Base-by-base conservation (phyloP, 768 basidiomycete species). In the Suillus occidentalis region DNA sequence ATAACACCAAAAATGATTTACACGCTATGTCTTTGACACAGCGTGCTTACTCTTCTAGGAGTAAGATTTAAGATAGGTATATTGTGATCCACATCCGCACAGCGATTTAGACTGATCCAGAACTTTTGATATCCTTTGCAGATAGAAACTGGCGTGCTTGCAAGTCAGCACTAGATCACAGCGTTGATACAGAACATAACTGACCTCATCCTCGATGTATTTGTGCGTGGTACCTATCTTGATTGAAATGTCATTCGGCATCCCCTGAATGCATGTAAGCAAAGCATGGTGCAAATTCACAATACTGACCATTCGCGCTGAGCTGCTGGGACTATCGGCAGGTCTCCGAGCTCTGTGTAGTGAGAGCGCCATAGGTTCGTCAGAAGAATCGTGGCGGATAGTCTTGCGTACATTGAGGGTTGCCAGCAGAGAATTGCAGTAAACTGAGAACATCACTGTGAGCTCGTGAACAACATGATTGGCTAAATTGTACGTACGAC, bases 171-270 rank as follows among this genome's bases (percentile, higher is more conserved):
- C 25, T 42, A 42, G 12, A 42, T 59, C 60, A 34, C 31, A 42
- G 53, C 9, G 37, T 31, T 45, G 39, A 4, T 13, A 62, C 12
- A 20, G 18, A 28, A 36, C 4, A 45, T 43, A 6, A 34, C 74
- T 58, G 36, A 75, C 75, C 65, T 69, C 72, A 64, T 86, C 85
- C 40, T 73, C 79, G 52, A 76, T 71, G 52, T 78, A 80, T 63
- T 87, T 86, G 28, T 85, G 80, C 45, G 80, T 85, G 6, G 87
- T 88, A 71, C 88, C 84, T 62, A 89, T 85, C 76, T 85, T 85
- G 75, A 89, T 87, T 49, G 87, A 84, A 68, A 88, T 84, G 66
- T 83, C 83, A 60, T 82, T 81, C 49, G 81, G 80, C 68, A 55
- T 7, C 7, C 45, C 65, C 73, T 70, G 36, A 62, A 37, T 9